A percentile compares a stretch with the other conserved stretches of the same genome.
Evolutionary conservation across 371 early-diverging fungal species (phyloP).

Genomic region (Quaeritorhiza haematococci): DNA sequence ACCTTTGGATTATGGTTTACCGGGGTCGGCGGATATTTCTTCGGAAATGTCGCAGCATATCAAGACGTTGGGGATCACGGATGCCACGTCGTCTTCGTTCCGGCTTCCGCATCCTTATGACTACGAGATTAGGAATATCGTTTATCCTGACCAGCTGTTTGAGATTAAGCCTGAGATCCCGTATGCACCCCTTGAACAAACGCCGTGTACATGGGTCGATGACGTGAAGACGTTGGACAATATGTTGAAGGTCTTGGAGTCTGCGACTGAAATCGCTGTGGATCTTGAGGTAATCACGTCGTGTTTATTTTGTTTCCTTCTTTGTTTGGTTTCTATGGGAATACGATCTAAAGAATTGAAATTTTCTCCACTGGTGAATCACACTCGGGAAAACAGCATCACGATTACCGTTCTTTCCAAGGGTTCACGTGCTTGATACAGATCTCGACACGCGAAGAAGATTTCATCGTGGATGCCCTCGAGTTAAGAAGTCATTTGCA

Average conservation of each 20-base stretch:
- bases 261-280: constrained; percentile 73
- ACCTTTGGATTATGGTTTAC: constrained; percentile 55
- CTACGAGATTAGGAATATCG: constrained; percentile 76
- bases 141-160: constrained; percentile 72
- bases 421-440: constrained; percentile 95
- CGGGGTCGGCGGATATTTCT: constrained; percentile 9
- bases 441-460: constrained; percentile 80
- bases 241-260: constrained; percentile 59
- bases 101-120: constrained; percentile 83
- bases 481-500: constrained; percentile 67
- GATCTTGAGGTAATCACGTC: constrained; percentile 70
- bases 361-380: not conserved
- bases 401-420: constrained; percentile 87
- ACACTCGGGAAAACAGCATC: constrained; percentile 47
- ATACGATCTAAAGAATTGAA: too few species aligned
- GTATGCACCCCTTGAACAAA: constrained; percentile 56
- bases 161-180: constrained; percentile 49
- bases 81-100: constrained; percentile 7
- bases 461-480: constrained; percentile 88
- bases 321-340: not conserved
- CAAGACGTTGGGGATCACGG: constrained; percentile 21
- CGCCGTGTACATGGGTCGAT: constrained; percentile 65
- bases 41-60: constrained; percentile 27
- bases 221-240: constrained; percentile 58
- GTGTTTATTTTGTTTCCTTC: not conserved